Conservation (phyloP, 1,284 basidiomycete species). For the Singerocomus inundabilis region DNA sequence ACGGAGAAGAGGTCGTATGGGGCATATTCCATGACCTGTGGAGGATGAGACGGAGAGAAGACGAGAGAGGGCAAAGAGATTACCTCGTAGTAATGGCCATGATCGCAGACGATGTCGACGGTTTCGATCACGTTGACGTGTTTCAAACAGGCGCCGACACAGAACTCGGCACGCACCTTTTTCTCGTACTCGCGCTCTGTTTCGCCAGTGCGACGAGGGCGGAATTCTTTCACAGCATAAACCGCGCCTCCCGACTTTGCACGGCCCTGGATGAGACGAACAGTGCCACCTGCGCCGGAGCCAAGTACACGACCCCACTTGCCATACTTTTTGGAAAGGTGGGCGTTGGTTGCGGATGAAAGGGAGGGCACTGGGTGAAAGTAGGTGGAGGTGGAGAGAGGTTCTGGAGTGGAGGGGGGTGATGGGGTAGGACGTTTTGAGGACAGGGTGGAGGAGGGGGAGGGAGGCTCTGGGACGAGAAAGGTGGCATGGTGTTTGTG, state of each 20-base stretch:
- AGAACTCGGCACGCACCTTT: constrained; percentile 98
- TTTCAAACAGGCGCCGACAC: constrained; percentile 92
- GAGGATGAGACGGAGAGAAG: constrained; percentile 8
- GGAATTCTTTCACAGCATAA: constrained; percentile 98
- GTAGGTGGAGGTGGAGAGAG: constrained; percentile 22
- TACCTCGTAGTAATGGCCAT: constrained; percentile 98
- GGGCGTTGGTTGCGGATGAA: constrained; percentile 84
- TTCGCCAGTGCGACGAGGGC: constrained; percentile 85
- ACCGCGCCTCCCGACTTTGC: constrained; percentile 77
- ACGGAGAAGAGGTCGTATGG: constrained; percentile 98
- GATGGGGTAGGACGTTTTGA: constrained; percentile 30
- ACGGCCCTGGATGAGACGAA: constrained; percentile 89
- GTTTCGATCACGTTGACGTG: constrained; percentile 98
- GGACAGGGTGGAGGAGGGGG: constrained; percentile 27
- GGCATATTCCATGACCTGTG: constrained; percentile 97
- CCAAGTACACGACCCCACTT: constrained; percentile 98
- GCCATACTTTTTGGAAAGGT: constrained; percentile 97
- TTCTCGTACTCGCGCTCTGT: constrained; percentile 97
- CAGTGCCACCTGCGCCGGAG: constrained; percentile 95
- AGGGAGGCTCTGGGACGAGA: constrained; percentile 35
- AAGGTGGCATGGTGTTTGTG: constrained; percentile 6
- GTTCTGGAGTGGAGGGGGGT: constrained; percentile 33
- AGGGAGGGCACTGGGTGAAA: constrained; percentile 50
- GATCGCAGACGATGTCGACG: constrained; percentile 97
- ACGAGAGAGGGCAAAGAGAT: constrained; percentile 16